A percentile compares a stretch with the other conserved stretches of the same genome.
phyloP scores from a whole-genome alignment of 228 moss, liverwort and hornwort genomes.

The Sphagnum magellanicum region DNA sequence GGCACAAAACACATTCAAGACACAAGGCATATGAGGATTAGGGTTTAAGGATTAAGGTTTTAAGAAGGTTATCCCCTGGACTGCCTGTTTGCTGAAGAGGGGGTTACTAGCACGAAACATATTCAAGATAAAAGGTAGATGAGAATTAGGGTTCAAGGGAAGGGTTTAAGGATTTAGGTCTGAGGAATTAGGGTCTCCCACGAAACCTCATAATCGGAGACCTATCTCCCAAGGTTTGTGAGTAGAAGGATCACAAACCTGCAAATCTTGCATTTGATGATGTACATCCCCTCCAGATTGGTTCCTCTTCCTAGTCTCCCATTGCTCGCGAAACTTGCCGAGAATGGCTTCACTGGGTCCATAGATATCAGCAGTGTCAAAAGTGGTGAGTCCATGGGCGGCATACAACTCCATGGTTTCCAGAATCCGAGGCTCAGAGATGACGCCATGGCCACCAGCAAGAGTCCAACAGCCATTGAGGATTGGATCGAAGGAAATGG shows the following conservation, averaged over 20 bases:
- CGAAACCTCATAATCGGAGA: no score
- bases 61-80: no score
- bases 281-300: background rate
- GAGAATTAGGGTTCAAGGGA: no score
- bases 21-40: no score
- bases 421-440: conserved; percentile 27
- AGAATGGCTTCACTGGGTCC: conserved; percentile 37
- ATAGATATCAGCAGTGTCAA: conserved; percentile 49
- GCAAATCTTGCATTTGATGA: background rate
- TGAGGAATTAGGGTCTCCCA: no score
- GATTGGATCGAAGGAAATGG: conserved; percentile 22
- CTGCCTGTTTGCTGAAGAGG: no score
- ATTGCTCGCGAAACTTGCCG: conserved; percentile 23
- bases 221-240: no score
- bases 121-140: no score
- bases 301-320: conserved; percentile 13
- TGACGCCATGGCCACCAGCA: conserved; percentile 33
- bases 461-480: conserved; percentile 43
- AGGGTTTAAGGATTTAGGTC: no score
- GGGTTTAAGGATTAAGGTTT: no score
- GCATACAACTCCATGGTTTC: conserved; percentile 35
- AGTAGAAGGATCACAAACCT: background rate
- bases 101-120: no score
- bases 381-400: conserved; percentile 33
- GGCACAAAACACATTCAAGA: no score